Evolutionary conservation across 345 rosid genomes (phyloP).

Genomic region (Murraya koenigii): DNA sequence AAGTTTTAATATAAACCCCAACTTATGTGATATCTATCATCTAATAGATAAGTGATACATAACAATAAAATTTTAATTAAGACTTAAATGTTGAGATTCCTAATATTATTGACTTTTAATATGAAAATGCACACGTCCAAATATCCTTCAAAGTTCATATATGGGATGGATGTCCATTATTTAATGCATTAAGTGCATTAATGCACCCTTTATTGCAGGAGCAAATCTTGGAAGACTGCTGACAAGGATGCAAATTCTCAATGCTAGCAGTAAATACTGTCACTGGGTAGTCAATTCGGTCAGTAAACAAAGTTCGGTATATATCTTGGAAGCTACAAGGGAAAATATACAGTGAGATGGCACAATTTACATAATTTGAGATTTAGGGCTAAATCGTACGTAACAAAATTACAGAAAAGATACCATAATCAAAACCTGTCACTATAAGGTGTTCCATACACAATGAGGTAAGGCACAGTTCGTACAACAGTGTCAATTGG

Average conservation of each 20-base stretch:
- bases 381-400: not conserved
- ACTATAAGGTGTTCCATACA: conserved; percentile 77
- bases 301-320: not conserved
- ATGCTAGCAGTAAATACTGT: not conserved
- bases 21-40: too few relatives aligned
- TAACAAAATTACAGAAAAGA: conserved; percentile 6
- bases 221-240: not conserved
- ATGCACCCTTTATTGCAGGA: not conserved
- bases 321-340: not conserved
- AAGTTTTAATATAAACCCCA: too few relatives aligned
- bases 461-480: conserved; percentile 73
- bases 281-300: not conserved
- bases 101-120: too few relatives aligned
- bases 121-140: too few relatives aligned
- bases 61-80: too few relatives aligned
- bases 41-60: too few relatives aligned
- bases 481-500: conserved; percentile 70
- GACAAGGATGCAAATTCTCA: not conserved
- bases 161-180: too few relatives aligned
- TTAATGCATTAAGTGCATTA: not conserved
- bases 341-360: not conserved
- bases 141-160: too few relatives aligned
- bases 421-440: conserved; percentile 56
- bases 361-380: not conserved
- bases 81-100: too few relatives aligned